Evolutionary conservation across 371 early-diverging fungal species (phyloP).

Genomic region (Saksenaea vasiformis): DNA sequence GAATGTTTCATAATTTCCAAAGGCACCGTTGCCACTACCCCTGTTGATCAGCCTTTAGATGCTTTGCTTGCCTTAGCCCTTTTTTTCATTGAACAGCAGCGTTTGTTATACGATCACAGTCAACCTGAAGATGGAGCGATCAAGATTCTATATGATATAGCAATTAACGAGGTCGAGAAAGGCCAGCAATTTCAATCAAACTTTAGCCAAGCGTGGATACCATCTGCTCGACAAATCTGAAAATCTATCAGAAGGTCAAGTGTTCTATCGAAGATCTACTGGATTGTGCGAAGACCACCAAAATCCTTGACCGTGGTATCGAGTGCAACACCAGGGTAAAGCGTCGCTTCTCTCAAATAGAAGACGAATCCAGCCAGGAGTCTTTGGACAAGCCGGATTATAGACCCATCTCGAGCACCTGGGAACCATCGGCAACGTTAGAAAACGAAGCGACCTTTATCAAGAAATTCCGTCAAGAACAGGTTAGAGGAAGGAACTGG

Average conservation of each 20-base stretch:
- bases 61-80: neutral
- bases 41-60: neutral
- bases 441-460: constrained; percentile 1
- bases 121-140: neutral
- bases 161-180: neutral
- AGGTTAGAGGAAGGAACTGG: neutral
- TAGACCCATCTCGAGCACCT: neutral
- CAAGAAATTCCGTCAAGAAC: constrained; percentile 1
- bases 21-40: neutral
- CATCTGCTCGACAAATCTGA: neutral
- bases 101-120: neutral
- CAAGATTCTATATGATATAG: neutral
- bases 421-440: neutral
- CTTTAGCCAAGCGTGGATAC: neutral
- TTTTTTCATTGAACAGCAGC: neutral
- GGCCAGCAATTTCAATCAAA: neutral
- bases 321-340: neutral
- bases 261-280: neutral
- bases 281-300: neutral
- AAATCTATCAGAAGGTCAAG: constrained; percentile 1
- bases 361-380: neutral
- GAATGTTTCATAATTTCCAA: neutral
- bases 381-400: constrained; percentile 1
- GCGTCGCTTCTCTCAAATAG: constrained; percentile 1
- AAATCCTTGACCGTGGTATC: constrained; percentile 2